A percentile compares a stretch with the other conserved stretches of the same genome.
These are phyloP conservation scores for Triticum turgidum DNA, from an alignment of 176 grass and related monocot genomes.

Conservation along the genomic window DNA sequence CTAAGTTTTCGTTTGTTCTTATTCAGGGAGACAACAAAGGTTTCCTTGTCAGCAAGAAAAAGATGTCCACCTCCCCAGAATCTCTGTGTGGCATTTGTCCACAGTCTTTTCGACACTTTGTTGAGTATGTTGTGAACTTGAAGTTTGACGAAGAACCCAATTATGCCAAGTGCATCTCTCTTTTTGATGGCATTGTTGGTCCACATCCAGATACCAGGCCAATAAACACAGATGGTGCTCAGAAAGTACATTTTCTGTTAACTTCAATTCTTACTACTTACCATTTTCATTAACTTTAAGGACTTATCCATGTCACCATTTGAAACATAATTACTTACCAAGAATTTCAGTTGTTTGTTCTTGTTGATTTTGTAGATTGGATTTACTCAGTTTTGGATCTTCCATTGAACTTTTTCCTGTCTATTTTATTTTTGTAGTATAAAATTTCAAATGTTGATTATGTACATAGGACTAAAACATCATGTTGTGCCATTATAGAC, in stretches of 20 bases:
- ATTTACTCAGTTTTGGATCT: conserved; percentile 7
- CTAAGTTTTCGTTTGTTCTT: background rate
- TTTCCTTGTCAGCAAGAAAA: conserved; percentile 97
- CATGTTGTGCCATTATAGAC: background rate
- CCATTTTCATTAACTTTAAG: conserved; percentile 9
- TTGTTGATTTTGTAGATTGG: conserved; percentile 10
- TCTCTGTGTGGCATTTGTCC: conserved; percentile 86
- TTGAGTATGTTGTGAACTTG: conserved; percentile 93
- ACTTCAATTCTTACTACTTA: background rate
- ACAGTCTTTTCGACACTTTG: conserved; percentile 84
- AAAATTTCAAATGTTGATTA: background rate
- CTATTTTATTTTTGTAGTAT: background rate
- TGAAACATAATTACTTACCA: background rate
- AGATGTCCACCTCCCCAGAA: conserved; percentile 85
- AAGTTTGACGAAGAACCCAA: conserved; percentile 97
- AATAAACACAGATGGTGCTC: conserved; percentile 94
- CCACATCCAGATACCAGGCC: conserved; percentile 89
- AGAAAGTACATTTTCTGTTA: conserved; percentile 57
- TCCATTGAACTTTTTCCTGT: background rate
- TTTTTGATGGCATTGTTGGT: conserved; percentile 93
- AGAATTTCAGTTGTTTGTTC: background rate
- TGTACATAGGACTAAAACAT: conserved; percentile 8
- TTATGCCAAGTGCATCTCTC: conserved; percentile 86
- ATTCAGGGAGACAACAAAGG: conserved; percentile 95
- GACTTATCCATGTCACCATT: background rate